Conservation (phyloP, 176 grass and related monocot species). For the Musa itinerans region DNA sequence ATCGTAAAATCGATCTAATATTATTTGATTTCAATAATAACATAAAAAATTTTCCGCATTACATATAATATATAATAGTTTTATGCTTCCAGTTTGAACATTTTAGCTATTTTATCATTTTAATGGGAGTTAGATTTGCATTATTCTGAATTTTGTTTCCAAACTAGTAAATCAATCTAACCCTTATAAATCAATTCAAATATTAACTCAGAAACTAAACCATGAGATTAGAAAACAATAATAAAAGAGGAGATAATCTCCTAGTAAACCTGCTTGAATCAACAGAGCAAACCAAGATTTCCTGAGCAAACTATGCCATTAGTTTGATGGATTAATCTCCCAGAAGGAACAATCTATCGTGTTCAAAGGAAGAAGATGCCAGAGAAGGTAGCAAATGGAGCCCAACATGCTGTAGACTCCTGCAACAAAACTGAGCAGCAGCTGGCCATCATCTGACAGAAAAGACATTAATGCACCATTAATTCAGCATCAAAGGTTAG, state of each 20-base stretch:
- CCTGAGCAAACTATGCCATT: neutral
- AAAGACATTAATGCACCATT: neutral
- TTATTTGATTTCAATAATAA: too few species aligned
- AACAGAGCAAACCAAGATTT: neutral
- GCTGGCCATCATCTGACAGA: neutral
- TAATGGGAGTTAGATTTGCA: too few species aligned
- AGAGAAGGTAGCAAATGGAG: neutral
- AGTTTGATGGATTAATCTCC: neutral
- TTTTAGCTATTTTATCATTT: too few species aligned
- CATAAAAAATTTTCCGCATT: too few species aligned
- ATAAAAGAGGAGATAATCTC: neutral
- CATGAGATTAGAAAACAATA: neutral
- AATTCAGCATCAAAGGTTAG: neutral
- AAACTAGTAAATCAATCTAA: too few species aligned
- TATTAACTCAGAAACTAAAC: neutral
- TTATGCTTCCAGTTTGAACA: too few species aligned
- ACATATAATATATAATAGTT: too few species aligned
- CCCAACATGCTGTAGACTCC: neutral
- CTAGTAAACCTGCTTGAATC: neutral
- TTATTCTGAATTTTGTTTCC: too few species aligned
- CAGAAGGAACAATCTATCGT: neutral
- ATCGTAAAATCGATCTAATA: too few species aligned
- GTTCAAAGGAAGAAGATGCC: neutral
- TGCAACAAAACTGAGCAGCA: neutral
- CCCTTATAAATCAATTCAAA: too few species aligned